These are phyloP conservation scores for Miscanthus lutarioriparius DNA, from an alignment of 176 grass and related monocot species.

Conservation along the genomic window DNA sequence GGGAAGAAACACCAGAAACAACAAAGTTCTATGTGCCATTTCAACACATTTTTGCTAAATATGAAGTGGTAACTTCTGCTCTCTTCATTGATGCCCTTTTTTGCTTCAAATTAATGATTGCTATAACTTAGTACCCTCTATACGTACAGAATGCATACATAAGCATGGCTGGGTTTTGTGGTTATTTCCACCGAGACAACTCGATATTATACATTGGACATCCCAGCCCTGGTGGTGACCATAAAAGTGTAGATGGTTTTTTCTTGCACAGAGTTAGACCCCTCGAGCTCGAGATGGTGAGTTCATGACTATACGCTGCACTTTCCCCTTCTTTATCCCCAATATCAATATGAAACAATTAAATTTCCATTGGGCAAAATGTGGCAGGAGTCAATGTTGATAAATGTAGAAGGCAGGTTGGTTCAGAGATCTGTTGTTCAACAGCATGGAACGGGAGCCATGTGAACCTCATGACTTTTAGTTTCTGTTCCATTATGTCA, in stretches of 20 bases:
- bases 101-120: neutral
- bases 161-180: constrained; percentile 35
- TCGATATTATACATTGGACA: constrained; percentile 37
- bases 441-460: neutral
- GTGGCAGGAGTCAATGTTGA: constrained; percentile 32
- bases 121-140: neutral
- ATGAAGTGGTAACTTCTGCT: constrained; percentile 49
- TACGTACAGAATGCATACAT: constrained; percentile 33
- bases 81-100: neutral
- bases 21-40: neutral
- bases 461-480: constrained; percentile 20
- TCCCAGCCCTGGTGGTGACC: constrained; percentile 8
- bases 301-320: neutral
- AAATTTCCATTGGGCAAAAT: neutral
- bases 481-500: neutral
- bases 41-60: constrained; percentile 36
- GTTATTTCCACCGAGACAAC: constrained; percentile 23
- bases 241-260: constrained; percentile 31
- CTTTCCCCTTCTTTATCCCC: neutral
- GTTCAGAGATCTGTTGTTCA: constrained; percentile 36
- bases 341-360: constrained; percentile 5
- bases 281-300: constrained; percentile 47
- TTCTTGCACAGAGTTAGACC: constrained; percentile 39
- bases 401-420: constrained; percentile 46
- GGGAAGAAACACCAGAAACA: neutral